Evolutionary conservation across 2,329 filamentous ascomycete species (phyloP).

Genomic region (Hymenoscyphus fructigenus): DNA sequence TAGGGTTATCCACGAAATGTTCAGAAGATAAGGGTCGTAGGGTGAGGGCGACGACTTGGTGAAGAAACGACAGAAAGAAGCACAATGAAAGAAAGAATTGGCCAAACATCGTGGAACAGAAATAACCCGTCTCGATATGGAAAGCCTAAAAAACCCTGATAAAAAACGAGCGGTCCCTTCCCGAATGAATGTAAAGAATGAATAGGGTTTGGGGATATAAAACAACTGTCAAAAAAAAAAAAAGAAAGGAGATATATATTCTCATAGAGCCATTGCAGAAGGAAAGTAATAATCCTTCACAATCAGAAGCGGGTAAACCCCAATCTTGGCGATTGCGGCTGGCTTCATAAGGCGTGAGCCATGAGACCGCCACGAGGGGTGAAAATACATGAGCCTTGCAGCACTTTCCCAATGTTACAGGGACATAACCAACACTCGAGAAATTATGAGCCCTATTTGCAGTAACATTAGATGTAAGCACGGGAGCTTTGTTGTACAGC

Average conservation of each 20-base stretch:
- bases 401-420: not conserved
- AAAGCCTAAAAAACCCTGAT: not conserved
- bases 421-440: not conserved
- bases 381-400: not conserved
- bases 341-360: not conserved
- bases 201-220: not conserved
- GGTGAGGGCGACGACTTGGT: not conserved
- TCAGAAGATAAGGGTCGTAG: slow-evolving; percentile 3
- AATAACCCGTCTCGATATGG: not conserved
- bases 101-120: not conserved
- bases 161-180: not conserved
- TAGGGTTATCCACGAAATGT: slow-evolving; percentile 1
- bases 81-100: slow-evolving; percentile 5
- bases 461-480: not conserved
- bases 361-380: slow-evolving; percentile 1
- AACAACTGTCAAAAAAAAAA: not conserved
- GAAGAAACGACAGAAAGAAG: slow-evolving; percentile 1
- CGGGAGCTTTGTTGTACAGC: not conserved
- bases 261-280: not conserved
- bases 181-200: not conserved
- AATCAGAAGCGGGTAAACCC: not conserved
- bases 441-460: not conserved
- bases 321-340: not conserved
- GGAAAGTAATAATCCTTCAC: not conserved
- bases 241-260: not conserved